Base-by-base conservation (phyloP, 768 basidiomycete species). In the Phlegmacium glaucopus region DNA sequence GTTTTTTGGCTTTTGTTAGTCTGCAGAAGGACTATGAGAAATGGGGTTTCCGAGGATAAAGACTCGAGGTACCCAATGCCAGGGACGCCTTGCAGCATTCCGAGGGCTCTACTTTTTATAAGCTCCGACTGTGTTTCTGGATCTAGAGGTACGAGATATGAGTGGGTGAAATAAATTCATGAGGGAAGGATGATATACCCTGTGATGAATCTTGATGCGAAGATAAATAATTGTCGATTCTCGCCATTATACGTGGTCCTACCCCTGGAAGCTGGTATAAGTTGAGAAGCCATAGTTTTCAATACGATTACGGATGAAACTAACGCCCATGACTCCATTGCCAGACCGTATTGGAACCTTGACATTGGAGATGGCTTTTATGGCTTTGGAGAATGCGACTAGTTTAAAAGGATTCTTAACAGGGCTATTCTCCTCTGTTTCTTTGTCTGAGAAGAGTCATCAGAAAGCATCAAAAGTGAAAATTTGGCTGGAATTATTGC, bases 331-430 rank as follows among this genome's bases (percentile, higher is more conserved):
- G 12, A 74, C 67, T 45, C 80, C 75, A 29, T 65, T 65, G 29
- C 66, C 72, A 6, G 75, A 70, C 36, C 58, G 66, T 44, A 81
- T 68, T 41, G 75, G 74, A 47, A 68, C 59, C 13, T 74, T 60
- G 3, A 79, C 53, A 32, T 62, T 53, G 25, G 62, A 52, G 37
- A 82, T 67, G 26, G 62, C 63, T 7, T 60, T 62, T 44, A 82
- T 78, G 3, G 80, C 80, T 47, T 61, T 70, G 37, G 64, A 61
- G 52, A 76, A 81, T 16, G 79, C 76, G 44, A 70, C 68, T 13
- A 80, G 61, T 64, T 78, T 80, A 66, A 69, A 80, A 4, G 50
- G 49, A 49, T 79, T 81, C n/a, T 64, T 47, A 11, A 48, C 47
- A 13, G 56, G 47, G 10, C 64, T 65, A 6, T 53, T 39, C n/a